Conservation (phyloP, 768 basidiomycete species). For the Clitopilus hobsonii region DNA sequence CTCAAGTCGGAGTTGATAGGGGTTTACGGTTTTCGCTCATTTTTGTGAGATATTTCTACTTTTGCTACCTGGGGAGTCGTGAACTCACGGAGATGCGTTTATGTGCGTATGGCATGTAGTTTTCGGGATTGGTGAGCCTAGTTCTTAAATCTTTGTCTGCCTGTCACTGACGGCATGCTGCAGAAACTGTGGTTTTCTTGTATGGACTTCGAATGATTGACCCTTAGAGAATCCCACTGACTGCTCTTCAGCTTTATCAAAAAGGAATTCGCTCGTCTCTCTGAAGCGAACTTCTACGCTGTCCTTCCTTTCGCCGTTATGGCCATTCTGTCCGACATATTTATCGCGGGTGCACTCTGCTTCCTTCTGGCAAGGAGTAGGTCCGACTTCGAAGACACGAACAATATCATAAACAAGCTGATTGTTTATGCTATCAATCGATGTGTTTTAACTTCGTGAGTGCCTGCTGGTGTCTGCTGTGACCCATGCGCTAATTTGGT, state of each 20-base stretch:
- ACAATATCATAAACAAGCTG: slow-evolving; percentile 37
- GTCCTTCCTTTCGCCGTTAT: slow-evolving; percentile 41
- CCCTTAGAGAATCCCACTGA: not conserved
- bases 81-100: not conserved
- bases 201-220: slow-evolving; percentile 11
- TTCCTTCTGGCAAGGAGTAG: slow-evolving; percentile 34
- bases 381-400: slow-evolving; percentile 35
- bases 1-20: slow-evolving; percentile 8
- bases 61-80: not conserved
- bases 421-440: slow-evolving; percentile 47
- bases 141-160: not conserved
- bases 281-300: slow-evolving; percentile 25
- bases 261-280: slow-evolving; percentile 28
- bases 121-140: slow-evolving; percentile 33
- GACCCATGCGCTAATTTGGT: slow-evolving; percentile 1
- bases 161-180: not conserved
- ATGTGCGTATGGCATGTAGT: slow-evolving; percentile 14
- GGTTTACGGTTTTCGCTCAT: slow-evolving; percentile 32
- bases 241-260: slow-evolving; percentile 27
- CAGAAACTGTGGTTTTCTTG: slow-evolving; percentile 35
- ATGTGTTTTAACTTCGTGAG: slow-evolving; percentile 48
- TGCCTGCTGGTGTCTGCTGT: slow-evolving; percentile 1
- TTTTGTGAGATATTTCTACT: slow-evolving; percentile 25
- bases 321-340: slow-evolving; percentile 41
- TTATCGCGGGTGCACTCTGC: slow-evolving; percentile 39